Conservation (phyloP, 805 yeast genomes). For the Candida xyloterini region DNA sequence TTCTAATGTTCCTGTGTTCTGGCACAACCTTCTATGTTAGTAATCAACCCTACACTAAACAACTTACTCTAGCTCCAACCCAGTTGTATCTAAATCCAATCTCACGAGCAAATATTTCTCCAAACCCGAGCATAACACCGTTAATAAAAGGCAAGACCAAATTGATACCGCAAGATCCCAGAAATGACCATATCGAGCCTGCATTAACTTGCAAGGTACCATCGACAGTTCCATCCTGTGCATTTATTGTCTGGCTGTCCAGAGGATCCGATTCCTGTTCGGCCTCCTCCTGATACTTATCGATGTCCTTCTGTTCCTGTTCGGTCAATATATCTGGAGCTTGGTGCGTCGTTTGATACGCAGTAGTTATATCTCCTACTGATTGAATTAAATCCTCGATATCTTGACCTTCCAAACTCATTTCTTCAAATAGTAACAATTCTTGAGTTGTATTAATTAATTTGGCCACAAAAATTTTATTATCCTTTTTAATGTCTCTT, state of each 20-base stretch:
- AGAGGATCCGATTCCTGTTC: not conserved
- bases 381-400: conserved; percentile 16
- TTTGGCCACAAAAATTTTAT: conserved; percentile 9
- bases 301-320: conserved; percentile 16
- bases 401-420: conserved; percentile 12
- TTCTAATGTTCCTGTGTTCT: conserved; percentile 13
- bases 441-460: not conserved
- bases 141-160: conserved; percentile 82
- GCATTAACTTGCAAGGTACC: conserved; percentile 17
- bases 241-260: not conserved
- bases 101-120: conserved; percentile 92
- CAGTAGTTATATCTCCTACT: conserved; percentile 13
- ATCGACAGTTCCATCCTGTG: not conserved
- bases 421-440: not conserved
- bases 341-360: conserved; percentile 13
- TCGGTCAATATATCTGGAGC: conserved; percentile 10
- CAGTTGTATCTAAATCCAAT: conserved; percentile 78
- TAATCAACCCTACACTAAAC: not conserved
- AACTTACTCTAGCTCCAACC: conserved; percentile 61
- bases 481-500: conserved; percentile 23
- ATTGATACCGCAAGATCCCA: conserved; percentile 63
- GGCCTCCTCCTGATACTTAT: conserved; percentile 11
- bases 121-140: conserved; percentile 94
- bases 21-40: conserved; percentile 21
- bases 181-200: conserved; percentile 36